Conservation (phyloP, 768 basidiomycete genomes). For the Trametes maxima region DNA sequence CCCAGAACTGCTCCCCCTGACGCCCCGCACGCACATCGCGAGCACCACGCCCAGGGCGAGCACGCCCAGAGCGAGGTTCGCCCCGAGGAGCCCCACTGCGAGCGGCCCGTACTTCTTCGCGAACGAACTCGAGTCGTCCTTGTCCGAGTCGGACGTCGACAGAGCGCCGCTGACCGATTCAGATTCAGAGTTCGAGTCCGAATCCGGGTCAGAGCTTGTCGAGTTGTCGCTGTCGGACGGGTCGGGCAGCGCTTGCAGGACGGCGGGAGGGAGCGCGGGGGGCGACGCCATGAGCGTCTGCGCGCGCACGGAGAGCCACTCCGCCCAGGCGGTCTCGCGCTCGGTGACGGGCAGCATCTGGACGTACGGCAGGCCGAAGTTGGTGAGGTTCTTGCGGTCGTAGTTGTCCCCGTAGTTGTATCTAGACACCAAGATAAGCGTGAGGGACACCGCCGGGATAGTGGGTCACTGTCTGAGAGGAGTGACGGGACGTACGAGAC, state of each 20-base stretch:
- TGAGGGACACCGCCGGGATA: not conserved
- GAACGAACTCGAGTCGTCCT: constrained; percentile 28
- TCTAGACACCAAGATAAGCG: not conserved
- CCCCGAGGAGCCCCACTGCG: constrained; percentile 54
- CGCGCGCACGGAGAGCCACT: constrained; percentile 25
- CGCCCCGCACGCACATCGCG: not conserved
- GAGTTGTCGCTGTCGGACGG: not conserved
- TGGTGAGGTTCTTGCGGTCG: constrained; percentile 21
- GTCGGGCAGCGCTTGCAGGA: no score
- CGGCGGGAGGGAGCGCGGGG: no score
- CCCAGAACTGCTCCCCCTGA: not conserved
- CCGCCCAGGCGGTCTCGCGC: constrained; percentile 24
- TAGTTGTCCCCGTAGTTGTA: constrained; percentile 28
- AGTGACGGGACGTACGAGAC: constrained; percentile 26
- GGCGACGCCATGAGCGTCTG: not conserved
- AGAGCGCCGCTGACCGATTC: constrained; percentile 69
- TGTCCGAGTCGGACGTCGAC: constrained; percentile 68
- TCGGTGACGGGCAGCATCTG: constrained; percentile 33
- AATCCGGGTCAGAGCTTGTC: constrained; percentile 45
- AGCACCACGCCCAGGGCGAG: not conserved
- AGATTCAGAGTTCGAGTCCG: constrained; percentile 60
- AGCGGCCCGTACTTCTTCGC: constrained; percentile 16
- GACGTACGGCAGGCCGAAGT: constrained; percentile 31
- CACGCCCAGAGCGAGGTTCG: constrained; percentile 2
- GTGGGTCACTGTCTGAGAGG: no score